Base-by-base conservation (phyloP, 768 basidiomycete genomes). In the Termitomyces sp. region DNA sequence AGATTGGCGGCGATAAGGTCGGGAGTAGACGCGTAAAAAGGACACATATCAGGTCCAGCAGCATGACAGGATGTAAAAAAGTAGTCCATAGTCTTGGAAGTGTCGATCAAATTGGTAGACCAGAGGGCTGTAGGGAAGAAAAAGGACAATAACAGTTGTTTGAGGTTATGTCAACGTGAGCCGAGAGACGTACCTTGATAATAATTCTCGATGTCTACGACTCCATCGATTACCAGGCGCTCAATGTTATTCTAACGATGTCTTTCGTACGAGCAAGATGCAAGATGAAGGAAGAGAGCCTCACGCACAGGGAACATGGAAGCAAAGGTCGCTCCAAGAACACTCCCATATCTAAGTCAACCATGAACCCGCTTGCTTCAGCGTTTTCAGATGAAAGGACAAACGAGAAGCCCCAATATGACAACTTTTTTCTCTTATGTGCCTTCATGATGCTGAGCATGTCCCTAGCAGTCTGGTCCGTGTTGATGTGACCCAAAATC, bases 141-240 rank as follows among this genome's bases (percentile, higher is more conserved):
- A 15, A 16, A 12, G 44, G 29, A 31, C 41, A 16, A 22, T 22
- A 16, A 24, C 16, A 13, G 49, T 9, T 13, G 6, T 28, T 20
- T 48, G 29, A 31, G 13, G 10, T 13, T 4, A 5, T 54, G 22
- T 18, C 24, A 39, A 20, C n/a, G 22, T 20, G 49, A 22, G 13
- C 24, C 16, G 18, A 6, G 26, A 26, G 54, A 66, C 39, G 58
- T n/a, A 75, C 76, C 68, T 13, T 68, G 60, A 54, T 73, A 79
- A 55, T 76, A 77, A 48, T 76, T 64, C 31, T 76, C 72, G 1
- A 72, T 62, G 44, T 77, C 76, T 22, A 72, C 68, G n/a, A 77
- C 75, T 20, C 75, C 75, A 47, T 78, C 77, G 22, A 77, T 68
- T 7, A 75, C 64, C 18, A 77, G 10, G 12, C 75, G 70, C 51